These are phyloP conservation scores for Aspergillus haitiensis DNA, from an alignment of 495 filamentous ascomycete species.

Conservation along the genomic window DNA sequence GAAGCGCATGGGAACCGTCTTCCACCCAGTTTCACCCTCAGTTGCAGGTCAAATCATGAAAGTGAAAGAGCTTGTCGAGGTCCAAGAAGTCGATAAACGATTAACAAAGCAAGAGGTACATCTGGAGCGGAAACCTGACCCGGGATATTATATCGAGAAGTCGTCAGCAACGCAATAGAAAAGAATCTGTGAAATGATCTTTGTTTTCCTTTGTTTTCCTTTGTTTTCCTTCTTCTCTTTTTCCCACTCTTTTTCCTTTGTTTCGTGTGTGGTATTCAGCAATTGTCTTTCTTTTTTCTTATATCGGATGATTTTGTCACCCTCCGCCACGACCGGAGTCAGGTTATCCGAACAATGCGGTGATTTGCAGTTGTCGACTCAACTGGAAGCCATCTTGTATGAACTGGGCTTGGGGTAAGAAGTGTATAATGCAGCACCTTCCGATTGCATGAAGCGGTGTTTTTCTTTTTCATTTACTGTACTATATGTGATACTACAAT, in stretches of 20 bases:
- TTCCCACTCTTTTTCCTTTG: conserved; percentile 3
- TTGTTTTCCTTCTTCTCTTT: conserved; percentile 3
- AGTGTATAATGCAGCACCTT: conserved; percentile 15
- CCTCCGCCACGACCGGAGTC: conserved; percentile 10
- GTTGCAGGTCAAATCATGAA: conserved; percentile 95
- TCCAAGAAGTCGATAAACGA: conserved; percentile 75
- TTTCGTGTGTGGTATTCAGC: neutral
- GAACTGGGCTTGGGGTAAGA: neutral
- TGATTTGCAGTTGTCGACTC: neutral
- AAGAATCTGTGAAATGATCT: conserved; percentile 19
- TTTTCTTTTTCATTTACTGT: conserved; percentile 35
- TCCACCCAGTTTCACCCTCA: conserved; percentile 80
- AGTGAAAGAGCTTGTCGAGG: conserved; percentile 91
- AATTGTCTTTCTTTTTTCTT: conserved; percentile 4
- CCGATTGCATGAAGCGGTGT: conserved; percentile 46
- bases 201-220: conserved; percentile 21
- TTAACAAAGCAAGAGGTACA: conserved; percentile 72
- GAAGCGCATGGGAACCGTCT: conserved; percentile 85
- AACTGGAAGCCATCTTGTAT: neutral
- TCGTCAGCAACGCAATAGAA: conserved; percentile 35
- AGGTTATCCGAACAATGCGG: conserved; percentile 7
- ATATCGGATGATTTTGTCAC: neutral
- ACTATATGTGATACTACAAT: conserved; percentile 33
- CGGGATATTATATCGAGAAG: conserved; percentile 83
- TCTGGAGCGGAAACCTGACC: conserved; percentile 72